A percentile compares a stretch with the other conserved stretches of the same genome.
phyloP scores from a whole-genome alignment of 305 asterid genomes.

The Fraxinus xanthoxyloides region DNA sequence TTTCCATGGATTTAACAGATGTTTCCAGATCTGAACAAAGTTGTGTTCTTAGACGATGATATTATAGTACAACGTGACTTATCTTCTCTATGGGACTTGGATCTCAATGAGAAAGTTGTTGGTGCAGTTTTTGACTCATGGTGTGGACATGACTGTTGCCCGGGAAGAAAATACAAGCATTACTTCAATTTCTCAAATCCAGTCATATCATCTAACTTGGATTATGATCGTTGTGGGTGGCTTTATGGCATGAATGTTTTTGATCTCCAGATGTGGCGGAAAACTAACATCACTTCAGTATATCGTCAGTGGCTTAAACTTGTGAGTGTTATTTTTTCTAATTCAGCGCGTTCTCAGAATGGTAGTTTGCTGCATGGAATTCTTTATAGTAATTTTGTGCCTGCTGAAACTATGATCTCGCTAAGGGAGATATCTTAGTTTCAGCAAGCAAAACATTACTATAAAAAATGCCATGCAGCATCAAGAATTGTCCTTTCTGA shows the following conservation, averaged over 20 bases:
- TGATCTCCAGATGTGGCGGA: conserved; percentile 74
- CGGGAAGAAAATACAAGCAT: conserved; percentile 38
- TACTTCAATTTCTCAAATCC: conserved; percentile 64
- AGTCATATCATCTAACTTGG: conserved; percentile 44
- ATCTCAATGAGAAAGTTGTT: too few species aligned
- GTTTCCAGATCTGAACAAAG: too few species aligned
- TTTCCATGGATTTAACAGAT: too few species aligned
- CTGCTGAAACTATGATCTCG: neutral
- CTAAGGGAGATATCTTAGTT: too few species aligned
- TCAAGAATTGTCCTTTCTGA: neutral
- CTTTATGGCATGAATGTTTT: conserved; percentile 70
- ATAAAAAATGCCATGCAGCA: too few species aligned
- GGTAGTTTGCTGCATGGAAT: conserved; percentile 7
- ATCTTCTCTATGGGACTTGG: too few species aligned
- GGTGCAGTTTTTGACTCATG: too few species aligned
- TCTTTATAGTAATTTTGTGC: neutral
- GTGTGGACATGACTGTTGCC: too few species aligned
- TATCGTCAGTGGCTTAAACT: conserved; percentile 82
- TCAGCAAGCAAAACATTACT: too few species aligned
- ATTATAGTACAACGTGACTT: too few species aligned
- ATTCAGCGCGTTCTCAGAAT: neutral
- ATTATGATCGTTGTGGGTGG: conserved; percentile 62
- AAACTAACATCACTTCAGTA: conserved; percentile 52
- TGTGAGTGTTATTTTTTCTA: conserved; percentile 42
- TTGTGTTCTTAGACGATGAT: too few species aligned